Base-by-base conservation (phyloP, 2,329 filamentous ascomycete genomes). In the Talaromyces sp. region DNA sequence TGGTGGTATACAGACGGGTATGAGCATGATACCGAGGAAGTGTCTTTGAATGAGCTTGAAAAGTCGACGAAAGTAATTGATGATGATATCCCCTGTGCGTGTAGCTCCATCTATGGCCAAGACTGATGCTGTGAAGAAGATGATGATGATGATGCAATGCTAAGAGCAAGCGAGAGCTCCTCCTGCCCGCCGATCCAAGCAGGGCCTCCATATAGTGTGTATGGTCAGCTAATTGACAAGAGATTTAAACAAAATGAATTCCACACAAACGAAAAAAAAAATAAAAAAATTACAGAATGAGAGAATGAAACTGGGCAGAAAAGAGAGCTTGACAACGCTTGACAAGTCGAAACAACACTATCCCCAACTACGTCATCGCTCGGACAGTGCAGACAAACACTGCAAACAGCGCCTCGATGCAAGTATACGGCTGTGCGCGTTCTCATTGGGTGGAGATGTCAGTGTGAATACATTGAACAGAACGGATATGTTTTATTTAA, bases 321-420 rank as follows among this genome's bases (percentile, higher is more conserved):
- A 6, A 29, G 27, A 29, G 6, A 29, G 56, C 46, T 35, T 19
- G 8, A 5, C 38, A 17, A n/a, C n/a, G n/a, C n/a, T 38, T 17
- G 41, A 8, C 41, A 19, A 3, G 43, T 31, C 29, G 7, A 31
- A 11, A 31, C 8, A n/a, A 31, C 29, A 31, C 9, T 32, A 24
- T 51, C 21, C 19, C 17, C 14, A 58, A 21, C 57, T 53, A 53
- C 57, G 48, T 54, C 57, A 54, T 59, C 51, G 43, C 43, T 41
- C 11, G 12, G 32, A 43, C 24, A 24, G 35, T 26, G 24, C 32
- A 59, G 43, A 38, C 57, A 59, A 59, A 59, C 57, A 59, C 35
- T 48, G 57, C 57, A 59, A 59, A 59, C 57, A 55, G 2, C 29
- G 12, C 48, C 48, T 29, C 12, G 21, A 19, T 11, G 24, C 48